phyloP scores from a whole-genome alignment of 2,329 filamentous ascomycete species.

The Macroventuria anomochaeta region DNA sequence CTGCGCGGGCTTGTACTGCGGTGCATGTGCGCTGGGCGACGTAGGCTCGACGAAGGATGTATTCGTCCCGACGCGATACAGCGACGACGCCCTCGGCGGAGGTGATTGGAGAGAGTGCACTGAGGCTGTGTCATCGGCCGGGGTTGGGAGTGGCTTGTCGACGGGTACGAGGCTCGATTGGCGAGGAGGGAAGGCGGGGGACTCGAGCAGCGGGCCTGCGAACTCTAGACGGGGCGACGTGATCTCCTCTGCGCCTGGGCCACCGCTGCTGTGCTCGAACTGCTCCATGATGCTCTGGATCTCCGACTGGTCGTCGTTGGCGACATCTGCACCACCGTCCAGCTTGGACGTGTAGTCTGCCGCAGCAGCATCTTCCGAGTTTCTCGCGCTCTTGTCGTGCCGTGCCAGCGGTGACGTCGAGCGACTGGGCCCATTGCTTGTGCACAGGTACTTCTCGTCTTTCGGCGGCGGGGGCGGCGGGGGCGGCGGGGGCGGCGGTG shows the following conservation, averaged over 20 bases:
- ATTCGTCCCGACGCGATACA: constrained; percentile 42
- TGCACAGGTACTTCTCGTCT: constrained; percentile 58
- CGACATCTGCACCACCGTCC: constrained; percentile 43
- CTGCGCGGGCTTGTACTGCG: constrained; percentile 65
- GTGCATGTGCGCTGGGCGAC: constrained; percentile 44
- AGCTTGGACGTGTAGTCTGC: constrained; percentile 58
- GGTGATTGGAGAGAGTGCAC: constrained; percentile 38
- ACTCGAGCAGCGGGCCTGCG: constrained; percentile 77
- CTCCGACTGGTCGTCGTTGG: constrained; percentile 75
- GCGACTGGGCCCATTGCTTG: constrained; percentile 51
- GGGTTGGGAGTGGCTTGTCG: constrained; percentile 50
- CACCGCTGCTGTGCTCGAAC: constrained; percentile 77
- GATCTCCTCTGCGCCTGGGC: constrained; percentile 78
- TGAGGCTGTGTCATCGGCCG: constrained; percentile 30
- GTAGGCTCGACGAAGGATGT: constrained; percentile 40
- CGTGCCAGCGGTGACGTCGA: constrained; percentile 42
- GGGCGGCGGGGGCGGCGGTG: constrained; percentile 57
- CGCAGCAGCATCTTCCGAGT: constrained; percentile 45
- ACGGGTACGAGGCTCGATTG: constrained; percentile 84
- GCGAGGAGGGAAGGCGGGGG: constrained; percentile 74
- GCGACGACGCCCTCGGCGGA: constrained; percentile 44
- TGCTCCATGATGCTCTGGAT: constrained; percentile 99
- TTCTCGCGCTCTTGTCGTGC: constrained; percentile 49
- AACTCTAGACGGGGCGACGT: constrained; percentile 90
- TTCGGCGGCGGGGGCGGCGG: constrained; percentile 59